A percentile compares a stretch with the other conserved stretches of the same genome.
Conservation (phyloP, 345 rosid species). For the Rhizophora apiculata region DNA sequence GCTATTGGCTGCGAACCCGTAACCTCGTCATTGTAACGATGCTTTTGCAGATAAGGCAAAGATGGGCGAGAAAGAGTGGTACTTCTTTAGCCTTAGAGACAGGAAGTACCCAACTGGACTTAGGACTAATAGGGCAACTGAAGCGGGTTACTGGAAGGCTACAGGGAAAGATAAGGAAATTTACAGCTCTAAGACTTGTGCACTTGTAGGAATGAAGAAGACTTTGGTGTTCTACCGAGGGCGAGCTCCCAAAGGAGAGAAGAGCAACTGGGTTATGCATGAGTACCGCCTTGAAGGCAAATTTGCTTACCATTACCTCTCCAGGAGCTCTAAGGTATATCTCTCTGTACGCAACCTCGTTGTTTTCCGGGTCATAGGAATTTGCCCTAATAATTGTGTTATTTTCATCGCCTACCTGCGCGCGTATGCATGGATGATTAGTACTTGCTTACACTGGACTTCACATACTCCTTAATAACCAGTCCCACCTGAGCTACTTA, state of each 20-base stretch:
- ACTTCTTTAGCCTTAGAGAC: slow-evolving; percentile 78
- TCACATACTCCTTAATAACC: not conserved
- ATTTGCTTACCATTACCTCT: slow-evolving; percentile 74
- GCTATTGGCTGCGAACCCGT: too few relatives aligned
- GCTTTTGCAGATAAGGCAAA: slow-evolving; percentile 66
- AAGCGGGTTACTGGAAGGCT: slow-evolving; percentile 97
- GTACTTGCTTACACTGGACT: too few relatives aligned
- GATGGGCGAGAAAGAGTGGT: slow-evolving; percentile 98
- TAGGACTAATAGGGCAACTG: slow-evolving; percentile 89
- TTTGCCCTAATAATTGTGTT: too few relatives aligned
- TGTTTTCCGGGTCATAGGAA: too few relatives aligned
- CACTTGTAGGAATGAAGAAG: slow-evolving; percentile 92
- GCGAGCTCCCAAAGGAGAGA: slow-evolving; percentile 91
- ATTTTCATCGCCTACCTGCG: too few relatives aligned
- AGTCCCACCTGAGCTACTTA: too few relatives aligned
- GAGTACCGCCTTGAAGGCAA: slow-evolving; percentile 96
- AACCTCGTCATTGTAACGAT: too few relatives aligned
- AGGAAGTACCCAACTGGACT: slow-evolving; percentile 92
- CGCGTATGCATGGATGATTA: too few relatives aligned
- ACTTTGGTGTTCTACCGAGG: slow-evolving; percentile 88
- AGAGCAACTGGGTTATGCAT: slow-evolving; percentile 96
- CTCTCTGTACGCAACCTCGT: too few relatives aligned
- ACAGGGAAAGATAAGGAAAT: slow-evolving; percentile 94
- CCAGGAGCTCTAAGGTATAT: slow-evolving; percentile 68
- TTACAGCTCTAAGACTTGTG: slow-evolving; percentile 73